Evolutionary conservation across 164 flowering plant genomes (phyloP), one percentile per base, ranked within the genome.

Genomic region (Vitis cinerea): DNA sequence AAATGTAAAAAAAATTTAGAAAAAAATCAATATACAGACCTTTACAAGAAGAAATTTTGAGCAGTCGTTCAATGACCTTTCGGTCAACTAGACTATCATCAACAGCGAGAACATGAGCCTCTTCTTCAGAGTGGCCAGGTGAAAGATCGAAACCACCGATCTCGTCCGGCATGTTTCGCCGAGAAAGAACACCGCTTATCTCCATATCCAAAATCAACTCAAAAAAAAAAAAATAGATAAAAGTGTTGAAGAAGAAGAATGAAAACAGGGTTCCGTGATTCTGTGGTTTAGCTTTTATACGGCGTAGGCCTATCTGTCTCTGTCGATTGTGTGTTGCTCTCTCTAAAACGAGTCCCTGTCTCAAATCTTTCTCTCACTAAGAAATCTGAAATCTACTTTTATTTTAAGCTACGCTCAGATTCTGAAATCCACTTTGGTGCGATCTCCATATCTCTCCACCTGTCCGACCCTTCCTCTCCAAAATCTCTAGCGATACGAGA

Each of bases 1-100:
- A n/a, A 8, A 44, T 27, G 31, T 1, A 59, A 12, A 29, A 23
- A 1, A 1, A 1, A 0, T 23, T 37, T 11, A 23, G 27, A 44
- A 4, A 8, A 11, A 19, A 19, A 37, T 50, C 2, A 48, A 12
- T 11, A 1, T 23, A 2, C 51, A 12, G 8, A 93, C 98, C 98
- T 91, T 85, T 91, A 66, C 88, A 94, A 14, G 90, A 86, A 19
- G 92, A 83, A 60, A 83, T 88, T 67, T 80, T 91, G 61, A 95
- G 96, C 84, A 95, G 76, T 2, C 87, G 79, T 71, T 91, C 99
- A 55, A 95, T 93, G 68, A 93, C 90, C 63, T 84, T 95, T 8
- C 98, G 85, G 67, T 95, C 99, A 27, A 93, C 86, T 59, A 95
- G 77, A 74, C 94, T 91, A 62, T 95, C 98, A 77, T 93, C 99